Base-by-base conservation (phyloP, 192 early-diverging fungal species). In the Geranomyces michiganensis region DNA sequence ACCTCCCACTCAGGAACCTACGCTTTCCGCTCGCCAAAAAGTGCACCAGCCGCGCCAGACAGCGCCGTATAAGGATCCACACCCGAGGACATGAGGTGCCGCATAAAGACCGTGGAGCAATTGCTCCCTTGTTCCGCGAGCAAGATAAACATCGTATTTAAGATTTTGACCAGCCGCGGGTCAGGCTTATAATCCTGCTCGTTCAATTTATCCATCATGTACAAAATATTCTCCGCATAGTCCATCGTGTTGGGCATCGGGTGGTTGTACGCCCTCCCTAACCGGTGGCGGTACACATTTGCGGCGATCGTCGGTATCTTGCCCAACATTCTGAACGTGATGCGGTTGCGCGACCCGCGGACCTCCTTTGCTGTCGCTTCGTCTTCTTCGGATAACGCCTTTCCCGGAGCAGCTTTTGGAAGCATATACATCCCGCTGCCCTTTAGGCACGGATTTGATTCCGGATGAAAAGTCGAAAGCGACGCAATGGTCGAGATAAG, bases 11-110 rank as follows among this genome's bases (percentile, higher is more conserved):
- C 15, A 0, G 1, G 47, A 30, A 27, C 68, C 73, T 76, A 36
- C 81, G 84, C 51, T 81, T 81, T 90, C 79, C 77, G 82, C 76
- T 75, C 88, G 17, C 89, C 89, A 73, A 89, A 90, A 14, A 90
- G 71, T 9, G 89, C 88, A 17, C 88, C 86, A 26, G 85, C 79
- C 7, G 89, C 75, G 1, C 89, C 89, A 59, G 77, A 86, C 64
- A 71, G 85, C 62, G 68, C 88, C 56, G 76, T 90, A 70, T 89
- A 90, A 53, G 74, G 86, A 74, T 90, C 89, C 15, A 90, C 87
- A 1, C 82, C 83, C 26, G 79, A 77, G 1, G 85, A 87, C 10
- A 84, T 87, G 49, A 90, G 74, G 66, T 90, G 89, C 58, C 89
- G 78, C 88, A 90, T 90, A 3, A 86, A 81, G 29, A 87, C 86